These are phyloP conservation scores for Tulasnella sp. DNA, from an alignment of 768 basidiomycete species.

Conservation along the genomic window DNA sequence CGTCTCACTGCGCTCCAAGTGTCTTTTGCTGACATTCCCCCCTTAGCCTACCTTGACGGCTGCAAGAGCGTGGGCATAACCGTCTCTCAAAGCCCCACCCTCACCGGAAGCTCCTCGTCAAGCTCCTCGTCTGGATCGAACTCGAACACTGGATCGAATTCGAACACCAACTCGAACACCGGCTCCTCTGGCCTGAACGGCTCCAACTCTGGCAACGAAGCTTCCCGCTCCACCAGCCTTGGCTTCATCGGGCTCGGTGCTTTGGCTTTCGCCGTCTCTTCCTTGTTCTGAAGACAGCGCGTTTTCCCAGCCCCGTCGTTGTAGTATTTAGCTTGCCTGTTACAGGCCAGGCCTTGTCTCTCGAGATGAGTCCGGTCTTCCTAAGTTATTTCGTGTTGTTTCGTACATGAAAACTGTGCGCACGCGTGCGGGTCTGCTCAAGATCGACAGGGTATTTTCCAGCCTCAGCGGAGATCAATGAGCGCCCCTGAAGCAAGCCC, in stretches of 20 bases:
- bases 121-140: not conserved
- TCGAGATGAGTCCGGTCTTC: not conserved
- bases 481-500: not conserved
- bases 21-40: not conserved
- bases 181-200: not conserved
- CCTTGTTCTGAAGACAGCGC: not conserved
- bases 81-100: not conserved
- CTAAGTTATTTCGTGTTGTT: not conserved
- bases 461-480: not conserved
- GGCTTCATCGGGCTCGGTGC: not conserved
- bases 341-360: not conserved
- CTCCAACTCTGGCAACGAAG: not conserved
- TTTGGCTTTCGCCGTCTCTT: not conserved
- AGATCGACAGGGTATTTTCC: not conserved
- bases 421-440: not conserved
- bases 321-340: not conserved
- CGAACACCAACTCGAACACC: not conserved
- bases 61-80: not conserved
- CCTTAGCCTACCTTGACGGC: not conserved
- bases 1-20: not conserved
- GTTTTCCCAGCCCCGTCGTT: not conserved
- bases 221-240: not conserved
- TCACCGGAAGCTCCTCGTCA: not conserved
- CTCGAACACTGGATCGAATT: no score
- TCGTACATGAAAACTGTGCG: not conserved